Conservation (phyloP, 2,329 filamentous ascomycete genomes). For the Furcasterigmium furcatum region DNA sequence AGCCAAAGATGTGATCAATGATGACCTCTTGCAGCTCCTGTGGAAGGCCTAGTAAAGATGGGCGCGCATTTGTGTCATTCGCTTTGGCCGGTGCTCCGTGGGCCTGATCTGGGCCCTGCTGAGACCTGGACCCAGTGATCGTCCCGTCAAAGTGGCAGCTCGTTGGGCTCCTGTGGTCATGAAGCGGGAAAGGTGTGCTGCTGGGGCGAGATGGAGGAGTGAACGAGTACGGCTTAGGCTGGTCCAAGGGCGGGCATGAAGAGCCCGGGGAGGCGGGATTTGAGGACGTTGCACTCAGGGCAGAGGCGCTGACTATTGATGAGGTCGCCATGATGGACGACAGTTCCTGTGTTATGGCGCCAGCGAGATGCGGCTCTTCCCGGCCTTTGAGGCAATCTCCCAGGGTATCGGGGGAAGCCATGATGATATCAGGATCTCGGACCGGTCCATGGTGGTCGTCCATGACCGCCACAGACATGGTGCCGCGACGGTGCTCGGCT, state of each 20-base stretch:
- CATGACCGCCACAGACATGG: neutral
- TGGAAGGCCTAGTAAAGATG: conserved; percentile 38
- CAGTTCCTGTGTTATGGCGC: conserved; percentile 20
- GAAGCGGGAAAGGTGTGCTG: conserved; percentile 57
- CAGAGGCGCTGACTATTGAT: conserved; percentile 27
- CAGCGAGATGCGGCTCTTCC: neutral
- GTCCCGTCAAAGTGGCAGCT: no score
- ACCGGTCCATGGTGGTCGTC: neutral
- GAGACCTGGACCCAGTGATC: no score
- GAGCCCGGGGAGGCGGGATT: conserved; percentile 53
- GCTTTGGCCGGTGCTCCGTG: conserved; percentile 28
- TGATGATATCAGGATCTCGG: neutral
- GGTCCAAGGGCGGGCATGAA: conserved; percentile 47
- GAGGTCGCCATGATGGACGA: conserved; percentile 29
- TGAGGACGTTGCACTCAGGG: conserved; percentile 37
- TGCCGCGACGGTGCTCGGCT: no score
- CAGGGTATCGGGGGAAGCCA: neutral
- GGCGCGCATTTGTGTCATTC: conserved; percentile 23
- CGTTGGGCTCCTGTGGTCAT: conserved; percentile 40
- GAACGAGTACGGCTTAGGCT: conserved; percentile 42
- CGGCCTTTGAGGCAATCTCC: neutral
- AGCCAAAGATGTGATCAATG: conserved; percentile 68
- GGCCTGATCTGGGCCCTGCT: conserved; percentile 1
- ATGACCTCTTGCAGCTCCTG: conserved; percentile 71
- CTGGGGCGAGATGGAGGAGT: conserved; percentile 51